Conservation (phyloP, 2,329 filamentous ascomycete genomes). For the Trichoderma brevicompactum region DNA sequence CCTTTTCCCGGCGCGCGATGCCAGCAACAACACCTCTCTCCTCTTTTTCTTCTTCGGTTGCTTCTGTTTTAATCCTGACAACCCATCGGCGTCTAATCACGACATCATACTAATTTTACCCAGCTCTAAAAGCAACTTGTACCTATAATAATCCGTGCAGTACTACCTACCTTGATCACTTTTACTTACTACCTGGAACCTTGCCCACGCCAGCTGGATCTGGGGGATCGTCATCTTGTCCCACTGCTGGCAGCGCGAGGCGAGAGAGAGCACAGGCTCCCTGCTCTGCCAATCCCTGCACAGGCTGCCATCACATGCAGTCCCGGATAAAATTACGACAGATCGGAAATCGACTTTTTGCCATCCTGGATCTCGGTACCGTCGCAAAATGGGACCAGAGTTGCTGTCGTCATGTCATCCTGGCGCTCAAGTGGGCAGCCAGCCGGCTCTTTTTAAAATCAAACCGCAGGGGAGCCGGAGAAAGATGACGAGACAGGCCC, state of each 20-base stretch:
- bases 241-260: not conserved
- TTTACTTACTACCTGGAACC: not conserved
- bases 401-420: not conserved
- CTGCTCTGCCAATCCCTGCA: slow-evolving; percentile 3
- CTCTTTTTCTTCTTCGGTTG: not conserved
- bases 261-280: not conserved
- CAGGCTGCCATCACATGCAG: slow-evolving; percentile 1
- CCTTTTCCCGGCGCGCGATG: too few relatives aligned
- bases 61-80: too few relatives aligned
- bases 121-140: too few relatives aligned
- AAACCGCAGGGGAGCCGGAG: too few relatives aligned
- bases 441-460: too few relatives aligned
- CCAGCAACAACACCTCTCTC: not conserved
- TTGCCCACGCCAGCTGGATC: not conserved
- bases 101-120: too few relatives aligned
- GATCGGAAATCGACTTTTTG: slow-evolving; percentile 2
- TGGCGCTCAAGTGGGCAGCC: not conserved
- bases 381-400: not conserved
- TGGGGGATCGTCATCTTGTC: slow-evolving; percentile 8
- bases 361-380: not conserved
- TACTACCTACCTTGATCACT: not conserved
- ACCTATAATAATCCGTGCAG: not conserved
- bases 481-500: not conserved
- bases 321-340: not conserved
- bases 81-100: too few relatives aligned